A percentile compares a stretch with the other conserved stretches of the same genome.
phyloP scores from a whole-genome alignment of 768 basidiomycete species.

The Boletus subparvulus region DNA sequence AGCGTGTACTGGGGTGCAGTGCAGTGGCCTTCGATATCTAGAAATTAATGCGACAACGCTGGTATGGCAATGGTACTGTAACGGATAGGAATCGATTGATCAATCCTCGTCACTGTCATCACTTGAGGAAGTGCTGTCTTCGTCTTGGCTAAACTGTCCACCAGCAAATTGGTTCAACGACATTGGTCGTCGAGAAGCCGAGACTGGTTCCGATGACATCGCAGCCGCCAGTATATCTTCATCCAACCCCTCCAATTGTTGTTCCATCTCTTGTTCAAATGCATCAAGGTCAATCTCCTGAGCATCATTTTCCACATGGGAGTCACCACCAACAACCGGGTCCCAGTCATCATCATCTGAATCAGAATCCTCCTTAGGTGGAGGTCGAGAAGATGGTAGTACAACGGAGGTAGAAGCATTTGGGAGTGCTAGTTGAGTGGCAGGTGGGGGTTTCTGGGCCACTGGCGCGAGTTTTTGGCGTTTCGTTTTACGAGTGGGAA shows the following conservation, averaged over 20 bases:
- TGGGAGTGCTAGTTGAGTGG: slow-evolving; percentile 41
- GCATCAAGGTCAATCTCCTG: slow-evolving; percentile 38
- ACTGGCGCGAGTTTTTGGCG: slow-evolving; percentile 27
- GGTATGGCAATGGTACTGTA: slow-evolving; percentile 2
- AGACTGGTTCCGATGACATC: slow-evolving; percentile 37
- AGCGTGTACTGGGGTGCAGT: slow-evolving; percentile 3
- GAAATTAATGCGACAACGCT: slow-evolving; percentile 4
- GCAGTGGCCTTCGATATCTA: slow-evolving; percentile 2
- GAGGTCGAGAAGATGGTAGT: slow-evolving; percentile 31
- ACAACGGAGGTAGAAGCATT: slow-evolving; percentile 30
- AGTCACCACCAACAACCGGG: slow-evolving; percentile 34
- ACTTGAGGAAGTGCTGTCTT: slow-evolving; percentile 54
- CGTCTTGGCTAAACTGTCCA: slow-evolving; percentile 39
- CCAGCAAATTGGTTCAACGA: slow-evolving; percentile 52
- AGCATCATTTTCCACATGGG: slow-evolving; percentile 27
- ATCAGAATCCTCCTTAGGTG: slow-evolving; percentile 35
- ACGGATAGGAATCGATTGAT: slow-evolving; percentile 28
- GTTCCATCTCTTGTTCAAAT: slow-evolving; percentile 37
- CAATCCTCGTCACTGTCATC: slow-evolving; percentile 56
- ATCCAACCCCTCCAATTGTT: slow-evolving; percentile 39
- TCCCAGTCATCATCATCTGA: slow-evolving; percentile 58
- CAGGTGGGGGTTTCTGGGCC: slow-evolving; percentile 9
- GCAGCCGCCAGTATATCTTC: slow-evolving; percentile 53
- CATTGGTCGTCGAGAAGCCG: slow-evolving; percentile 39
- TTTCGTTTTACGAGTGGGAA: slow-evolving; percentile 42